These are phyloP conservation scores for Barnettozyma botsteinii DNA, from an alignment of 805 yeast genomes.

Conservation along the genomic window DNA sequence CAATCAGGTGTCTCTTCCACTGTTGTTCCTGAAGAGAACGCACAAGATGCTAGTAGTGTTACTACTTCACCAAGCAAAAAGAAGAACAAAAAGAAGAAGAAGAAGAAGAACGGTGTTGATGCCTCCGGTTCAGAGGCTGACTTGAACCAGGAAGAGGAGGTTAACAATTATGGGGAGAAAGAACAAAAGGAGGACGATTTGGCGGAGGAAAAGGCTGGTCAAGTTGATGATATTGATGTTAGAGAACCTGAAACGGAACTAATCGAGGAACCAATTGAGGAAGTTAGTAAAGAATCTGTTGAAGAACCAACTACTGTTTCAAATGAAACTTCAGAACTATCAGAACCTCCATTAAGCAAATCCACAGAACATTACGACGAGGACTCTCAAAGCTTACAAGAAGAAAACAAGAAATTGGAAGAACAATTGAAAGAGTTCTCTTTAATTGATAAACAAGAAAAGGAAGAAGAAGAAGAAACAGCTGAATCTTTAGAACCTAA, in stretches of 20 bases:
- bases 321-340: background rate
- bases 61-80: too few species aligned
- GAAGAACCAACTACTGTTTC: background rate
- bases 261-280: background rate
- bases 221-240: background rate
- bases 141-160: too few species aligned
- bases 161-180: too few species aligned
- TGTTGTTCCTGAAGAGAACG: background rate
- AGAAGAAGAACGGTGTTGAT: conserved; percentile 8
- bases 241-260: background rate
- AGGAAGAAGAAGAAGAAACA: background rate
- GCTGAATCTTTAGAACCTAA: background rate
- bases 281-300: background rate
- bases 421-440: conserved; percentile 2
- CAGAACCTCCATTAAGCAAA: conserved; percentile 9
- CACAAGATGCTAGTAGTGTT: background rate
- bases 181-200: conserved; percentile 1
- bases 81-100: conserved; percentile 15
- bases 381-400: background rate
- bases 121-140: too few species aligned
- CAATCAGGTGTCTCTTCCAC: background rate
- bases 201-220: background rate
- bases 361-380: conserved; percentile 5
- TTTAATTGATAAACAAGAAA: background rate
- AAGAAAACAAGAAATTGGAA: conserved; percentile 6